phyloP scores from a whole-genome alignment of 192 early-diverging fungal species.

The Linnemannia schmuckeri region DNA sequence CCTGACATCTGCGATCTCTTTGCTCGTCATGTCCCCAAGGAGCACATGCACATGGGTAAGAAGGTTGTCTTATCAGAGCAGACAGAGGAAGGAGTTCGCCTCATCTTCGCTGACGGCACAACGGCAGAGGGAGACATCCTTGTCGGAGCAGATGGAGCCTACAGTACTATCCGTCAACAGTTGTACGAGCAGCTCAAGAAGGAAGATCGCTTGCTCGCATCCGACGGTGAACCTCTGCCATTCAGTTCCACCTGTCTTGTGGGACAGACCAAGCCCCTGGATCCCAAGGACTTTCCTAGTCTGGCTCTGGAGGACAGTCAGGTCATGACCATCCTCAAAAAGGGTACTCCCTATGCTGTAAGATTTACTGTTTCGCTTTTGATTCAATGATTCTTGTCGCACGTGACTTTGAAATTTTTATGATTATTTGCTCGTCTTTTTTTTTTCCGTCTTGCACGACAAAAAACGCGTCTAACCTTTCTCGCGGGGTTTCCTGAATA shows the following conservation, averaged over 20 bases:
- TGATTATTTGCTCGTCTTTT: too few species aligned
- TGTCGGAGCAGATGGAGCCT: slow-evolving; percentile 51
- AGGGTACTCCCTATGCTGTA: slow-evolving; percentile 20
- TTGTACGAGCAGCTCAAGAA: slow-evolving; percentile 15
- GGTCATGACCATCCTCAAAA: background rate
- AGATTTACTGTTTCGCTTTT: background rate
- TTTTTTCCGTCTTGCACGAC: background rate
- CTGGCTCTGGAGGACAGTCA: background rate
- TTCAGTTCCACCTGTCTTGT: slow-evolving; percentile 9
- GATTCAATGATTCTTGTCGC: background rate
- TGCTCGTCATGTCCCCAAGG: background rate
- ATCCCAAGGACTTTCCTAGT: slow-evolving; percentile 13
- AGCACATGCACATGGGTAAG: slow-evolving; percentile 32
- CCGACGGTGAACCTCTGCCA: slow-evolving; percentile 10
- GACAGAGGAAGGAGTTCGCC: slow-evolving; percentile 30
- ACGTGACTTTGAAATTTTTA: background rate
- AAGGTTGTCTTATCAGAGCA: slow-evolving; percentile 2
- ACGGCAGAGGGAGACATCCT: slow-evolving; percentile 29
- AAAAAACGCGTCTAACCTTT: background rate
- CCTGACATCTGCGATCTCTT: slow-evolving; percentile 23
- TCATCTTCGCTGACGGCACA: slow-evolving; percentile 23
- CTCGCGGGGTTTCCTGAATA: background rate
- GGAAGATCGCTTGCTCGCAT: background rate
- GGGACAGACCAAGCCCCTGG: slow-evolving; percentile 15
- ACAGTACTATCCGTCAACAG: slow-evolving; percentile 26